Evolutionary conservation across 345 rosid species (phyloP).

Genomic region (Gossypium herbaceum): DNA sequence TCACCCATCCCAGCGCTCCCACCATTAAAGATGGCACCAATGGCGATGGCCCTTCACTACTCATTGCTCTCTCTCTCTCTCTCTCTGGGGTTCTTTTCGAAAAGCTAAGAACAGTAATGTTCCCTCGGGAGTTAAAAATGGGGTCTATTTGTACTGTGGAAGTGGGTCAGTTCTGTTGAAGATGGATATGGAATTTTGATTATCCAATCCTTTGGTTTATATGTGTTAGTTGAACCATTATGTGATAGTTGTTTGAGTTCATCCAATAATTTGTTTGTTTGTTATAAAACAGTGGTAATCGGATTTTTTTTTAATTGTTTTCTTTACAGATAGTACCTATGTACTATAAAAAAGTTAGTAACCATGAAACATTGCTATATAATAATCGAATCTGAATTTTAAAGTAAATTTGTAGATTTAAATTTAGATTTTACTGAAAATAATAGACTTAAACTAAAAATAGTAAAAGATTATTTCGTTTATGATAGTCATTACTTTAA

Average conservation of each 20-base stretch:
- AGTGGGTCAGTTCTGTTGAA: slow-evolving; percentile 12
- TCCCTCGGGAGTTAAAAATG: not conserved
- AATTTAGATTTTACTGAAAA: no score
- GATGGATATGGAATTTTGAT: not conserved
- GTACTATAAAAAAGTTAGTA: no score
- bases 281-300: not conserved
- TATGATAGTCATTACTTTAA: no score
- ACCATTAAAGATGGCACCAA: slow-evolving; percentile 11
- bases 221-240: slow-evolving; percentile 1
- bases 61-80: not conserved
- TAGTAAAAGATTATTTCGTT: no score
- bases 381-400: no score
- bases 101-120: not conserved
- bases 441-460: no score
- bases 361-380: no score
- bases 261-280: not conserved
- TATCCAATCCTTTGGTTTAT: not conserved
- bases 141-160: not conserved
- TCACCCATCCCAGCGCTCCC: slow-evolving; percentile 9
- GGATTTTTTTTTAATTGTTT: not conserved
- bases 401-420: no score
- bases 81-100: no score
- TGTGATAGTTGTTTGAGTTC: not conserved
- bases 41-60: slow-evolving; percentile 10
- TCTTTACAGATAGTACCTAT: not conserved